Conservation (phyloP, 129 eudicot genomes). For the Artemisia argyi region DNA sequence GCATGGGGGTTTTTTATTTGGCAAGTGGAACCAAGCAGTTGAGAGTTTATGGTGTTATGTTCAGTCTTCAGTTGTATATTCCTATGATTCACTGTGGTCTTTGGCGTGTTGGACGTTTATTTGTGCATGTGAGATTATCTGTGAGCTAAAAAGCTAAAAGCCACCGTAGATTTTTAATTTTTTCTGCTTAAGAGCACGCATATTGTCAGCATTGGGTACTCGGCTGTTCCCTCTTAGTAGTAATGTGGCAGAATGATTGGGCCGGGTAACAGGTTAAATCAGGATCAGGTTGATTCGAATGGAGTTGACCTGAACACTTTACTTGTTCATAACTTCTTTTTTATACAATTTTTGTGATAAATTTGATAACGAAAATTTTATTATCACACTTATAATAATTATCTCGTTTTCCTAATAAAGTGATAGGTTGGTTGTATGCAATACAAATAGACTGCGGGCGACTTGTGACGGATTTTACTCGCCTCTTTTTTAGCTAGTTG, state of each 20-base stretch:
- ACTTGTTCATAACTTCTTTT: too few relatives aligned
- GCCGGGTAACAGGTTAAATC: not conserved
- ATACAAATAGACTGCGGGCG: too few relatives aligned
- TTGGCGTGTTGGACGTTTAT: not conserved
- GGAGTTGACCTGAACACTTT: too few relatives aligned
- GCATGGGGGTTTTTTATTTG: not conserved
- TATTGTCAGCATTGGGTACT: not conserved
- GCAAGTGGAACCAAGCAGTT: not conserved
- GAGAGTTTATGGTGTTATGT: not conserved
- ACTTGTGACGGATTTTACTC: too few relatives aligned
- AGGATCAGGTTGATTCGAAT: too few relatives aligned
- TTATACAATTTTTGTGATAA: too few relatives aligned
- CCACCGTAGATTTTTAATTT: not conserved
- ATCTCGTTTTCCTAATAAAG: too few relatives aligned
- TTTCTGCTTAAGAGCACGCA: not conserved
- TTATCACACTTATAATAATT: too few relatives aligned
- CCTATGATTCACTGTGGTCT: not conserved
- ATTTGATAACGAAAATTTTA: too few relatives aligned
- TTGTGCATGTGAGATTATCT: not conserved
- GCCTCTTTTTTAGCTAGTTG: too few relatives aligned
- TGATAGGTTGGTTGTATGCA: too few relatives aligned
- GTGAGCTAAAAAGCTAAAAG: not conserved
- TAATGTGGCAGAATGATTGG: not conserved
- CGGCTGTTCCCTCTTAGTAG: not conserved
- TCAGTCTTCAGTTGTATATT: not conserved